Evolutionary conservation across 2,329 filamentous ascomycete genomes (phyloP).

Genomic region (Fusarium verrucosum): DNA sequence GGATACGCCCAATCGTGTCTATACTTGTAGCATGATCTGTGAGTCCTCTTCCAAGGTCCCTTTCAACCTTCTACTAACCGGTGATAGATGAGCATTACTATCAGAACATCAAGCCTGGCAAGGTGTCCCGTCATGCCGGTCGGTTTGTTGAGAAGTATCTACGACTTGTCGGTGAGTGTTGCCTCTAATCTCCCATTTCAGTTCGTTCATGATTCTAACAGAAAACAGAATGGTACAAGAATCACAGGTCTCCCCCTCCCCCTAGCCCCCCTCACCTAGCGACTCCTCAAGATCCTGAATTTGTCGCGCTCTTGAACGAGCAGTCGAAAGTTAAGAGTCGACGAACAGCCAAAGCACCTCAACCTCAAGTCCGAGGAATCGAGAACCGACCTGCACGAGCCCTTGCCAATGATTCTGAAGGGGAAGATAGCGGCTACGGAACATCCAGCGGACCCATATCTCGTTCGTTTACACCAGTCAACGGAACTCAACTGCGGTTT

Average conservation of each 20-base stretch:
- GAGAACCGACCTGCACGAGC: not conserved
- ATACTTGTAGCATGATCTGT: slow-evolving; percentile 54
- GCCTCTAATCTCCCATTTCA: not conserved
- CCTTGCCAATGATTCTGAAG: not conserved
- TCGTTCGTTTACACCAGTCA: not conserved
- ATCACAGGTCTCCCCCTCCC: slow-evolving; percentile 16
- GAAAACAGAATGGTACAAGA: slow-evolving; percentile 27
- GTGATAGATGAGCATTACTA: slow-evolving; percentile 57
- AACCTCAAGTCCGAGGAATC: not conserved
- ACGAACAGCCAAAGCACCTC: not conserved
- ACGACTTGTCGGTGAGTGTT: slow-evolving; percentile 35
- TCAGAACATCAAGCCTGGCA: slow-evolving; percentile 53
- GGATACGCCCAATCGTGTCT: slow-evolving; percentile 49
- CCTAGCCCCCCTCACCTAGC: not conserved
- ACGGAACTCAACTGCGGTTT: not conserved
- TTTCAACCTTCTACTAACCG: slow-evolving; percentile 9
- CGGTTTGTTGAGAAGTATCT: slow-evolving; percentile 50
- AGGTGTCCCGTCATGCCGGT: slow-evolving; percentile 51
- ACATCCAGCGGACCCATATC: not conserved
- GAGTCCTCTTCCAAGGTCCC: not conserved
- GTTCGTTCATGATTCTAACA: slow-evolving; percentile 2
- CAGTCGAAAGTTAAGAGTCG: slow-evolving; percentile 4
- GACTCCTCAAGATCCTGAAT: not conserved
- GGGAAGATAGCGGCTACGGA: not conserved
- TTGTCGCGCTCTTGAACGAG: slow-evolving; percentile 3